Evolutionary conservation across 2,329 filamentous ascomycete species (phyloP), one percentile per base, ranked within the genome.

Genomic region (Pseudocercospora musae): DNA sequence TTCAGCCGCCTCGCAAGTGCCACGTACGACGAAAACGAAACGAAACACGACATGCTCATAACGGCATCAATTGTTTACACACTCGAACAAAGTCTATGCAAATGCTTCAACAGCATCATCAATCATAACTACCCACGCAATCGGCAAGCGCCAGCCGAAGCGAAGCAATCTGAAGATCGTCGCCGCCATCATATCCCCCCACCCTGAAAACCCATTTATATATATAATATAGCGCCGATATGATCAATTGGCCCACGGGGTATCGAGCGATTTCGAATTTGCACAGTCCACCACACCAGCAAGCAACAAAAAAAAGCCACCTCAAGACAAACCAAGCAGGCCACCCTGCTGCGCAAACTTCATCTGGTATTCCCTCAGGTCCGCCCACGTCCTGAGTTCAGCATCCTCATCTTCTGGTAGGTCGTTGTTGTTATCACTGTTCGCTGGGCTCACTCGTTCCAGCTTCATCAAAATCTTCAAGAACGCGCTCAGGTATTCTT

Each of bases 361-460:
- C 65, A 88, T 76, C 76, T 96, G 92, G 67, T 90, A 90, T 57
- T 94, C 89, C 62, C 90, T 83, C 66, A 96, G 76, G 73, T 90
- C 90, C 0, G 89, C 89, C 92, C 92, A 96, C 62, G 86, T 83
- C 20, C 85, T 81, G 68, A 95, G 76, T 75, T 95, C 91, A 57
- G 89, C 85, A 70, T 94, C 90, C 69, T 95, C 91, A 66, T 90
- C 81, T 20, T 82, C 73, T 3, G 66, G 60, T 72, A 72, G 69
- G n/a, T 55, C 68, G 58, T 66, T 67, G 58, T 66, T 67, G 40
- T 71, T 93, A 60, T 67, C 69, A 63, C 71, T 72, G 52, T 75
- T 77, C 2, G 75, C 76, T 1, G 78, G 78, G 55, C 83, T 85
- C 3, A 85, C 83, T 63, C 87, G 86, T 74, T 95, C 91, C 15